Evolutionary conservation across 2,329 filamentous ascomycete genomes (phyloP).

Genomic region (Colletotrichum navitas): DNA sequence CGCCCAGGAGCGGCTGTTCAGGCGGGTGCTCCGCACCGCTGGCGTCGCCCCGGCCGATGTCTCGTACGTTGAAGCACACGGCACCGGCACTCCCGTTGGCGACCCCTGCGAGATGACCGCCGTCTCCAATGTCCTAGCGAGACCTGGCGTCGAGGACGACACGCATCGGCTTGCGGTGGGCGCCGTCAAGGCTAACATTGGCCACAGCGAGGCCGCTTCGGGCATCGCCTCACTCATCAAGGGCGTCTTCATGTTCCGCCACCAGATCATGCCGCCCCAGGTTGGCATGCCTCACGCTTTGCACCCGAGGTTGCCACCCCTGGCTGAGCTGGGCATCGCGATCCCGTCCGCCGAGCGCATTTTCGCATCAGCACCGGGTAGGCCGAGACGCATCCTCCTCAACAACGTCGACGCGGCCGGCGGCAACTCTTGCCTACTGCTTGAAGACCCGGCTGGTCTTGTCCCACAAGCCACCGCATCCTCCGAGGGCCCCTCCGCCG

Average conservation of each 20-base stretch:
- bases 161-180: not conserved
- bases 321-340: not conserved
- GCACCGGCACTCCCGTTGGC: too few species aligned
- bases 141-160: not conserved
- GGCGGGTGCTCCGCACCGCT: too few species aligned
- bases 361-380: not conserved
- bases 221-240: not conserved
- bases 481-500: not conserved
- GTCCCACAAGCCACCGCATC: not conserved
- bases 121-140: too few species aligned
- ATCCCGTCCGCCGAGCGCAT: not conserved
- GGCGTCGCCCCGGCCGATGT: too few species aligned
- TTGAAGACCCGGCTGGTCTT: not conserved
- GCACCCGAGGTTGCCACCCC: not conserved
- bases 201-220: too few species aligned
- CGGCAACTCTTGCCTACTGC: constrained; percentile 1
- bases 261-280: not conserved
- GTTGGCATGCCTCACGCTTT: not conserved
- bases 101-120: too few species aligned
- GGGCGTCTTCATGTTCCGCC: not conserved
- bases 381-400: not conserved
- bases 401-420: not conserved
- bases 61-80: too few species aligned
- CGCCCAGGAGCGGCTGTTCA: too few species aligned
- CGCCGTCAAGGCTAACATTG: too few species aligned